These are phyloP conservation scores for Brassica juncea DNA, from an alignment of 345 rosid genomes.

Conservation along the genomic window DNA sequence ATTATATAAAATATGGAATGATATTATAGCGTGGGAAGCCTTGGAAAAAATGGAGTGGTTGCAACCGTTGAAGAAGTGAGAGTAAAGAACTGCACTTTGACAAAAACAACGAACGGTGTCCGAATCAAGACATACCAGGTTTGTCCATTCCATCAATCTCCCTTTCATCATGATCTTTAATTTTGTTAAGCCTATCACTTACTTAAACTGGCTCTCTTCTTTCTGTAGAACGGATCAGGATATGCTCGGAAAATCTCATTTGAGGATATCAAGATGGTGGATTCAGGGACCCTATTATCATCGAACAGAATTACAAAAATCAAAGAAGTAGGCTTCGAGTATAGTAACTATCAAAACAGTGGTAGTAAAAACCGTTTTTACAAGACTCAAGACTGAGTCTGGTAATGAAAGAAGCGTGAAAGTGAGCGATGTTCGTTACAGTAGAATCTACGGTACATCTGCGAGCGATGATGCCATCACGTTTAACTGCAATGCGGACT, in stretches of 20 bases:
- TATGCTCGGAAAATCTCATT: conserved; percentile 46
- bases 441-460: conserved; percentile 41
- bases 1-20: background rate
- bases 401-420: conserved; percentile 28
- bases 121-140: conserved; percentile 50
- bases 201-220: background rate
- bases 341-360: conserved; percentile 1
- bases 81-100: conserved; percentile 38
- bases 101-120: conserved; percentile 40
- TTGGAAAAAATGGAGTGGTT: conserved; percentile 30
- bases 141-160: background rate
- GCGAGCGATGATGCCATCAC: conserved; percentile 37
- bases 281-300: conserved; percentile 42
- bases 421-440: conserved; percentile 45
- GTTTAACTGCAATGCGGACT: conserved; percentile 34
- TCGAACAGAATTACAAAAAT: conserved; percentile 41
- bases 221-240: conserved; percentile 43
- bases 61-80: conserved; percentile 43
- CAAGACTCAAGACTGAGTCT: conserved; percentile 1
- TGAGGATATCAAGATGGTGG: conserved; percentile 37
- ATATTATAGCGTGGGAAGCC: conserved; percentile 42
- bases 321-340: background rate
- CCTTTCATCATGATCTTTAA: background rate
- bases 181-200: background rate
- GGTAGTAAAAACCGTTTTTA: background rate